phyloP scores from a whole-genome alignment of 2,329 filamentous ascomycete genomes.

The Fusarium pseudograminearum region DNA sequence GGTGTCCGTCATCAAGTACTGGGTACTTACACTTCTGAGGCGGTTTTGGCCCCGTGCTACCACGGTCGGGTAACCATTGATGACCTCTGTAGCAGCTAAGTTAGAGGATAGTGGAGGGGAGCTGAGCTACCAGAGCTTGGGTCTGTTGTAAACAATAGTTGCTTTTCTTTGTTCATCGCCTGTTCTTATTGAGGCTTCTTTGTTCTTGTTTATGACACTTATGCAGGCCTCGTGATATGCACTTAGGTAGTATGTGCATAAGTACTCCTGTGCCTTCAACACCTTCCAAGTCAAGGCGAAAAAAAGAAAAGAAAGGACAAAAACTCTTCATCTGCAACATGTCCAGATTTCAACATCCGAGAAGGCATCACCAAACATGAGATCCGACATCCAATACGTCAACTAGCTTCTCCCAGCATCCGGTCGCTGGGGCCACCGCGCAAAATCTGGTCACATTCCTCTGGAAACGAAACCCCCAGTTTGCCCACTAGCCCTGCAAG shows the following conservation, averaged over 20 bases:
- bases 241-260: neutral
- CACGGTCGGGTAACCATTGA: conserved; percentile 38
- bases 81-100: conserved; percentile 8
- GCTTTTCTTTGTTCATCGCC: conserved; percentile 22
- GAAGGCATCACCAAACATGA: conserved; percentile 13
- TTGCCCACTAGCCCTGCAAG: conserved; percentile 34
- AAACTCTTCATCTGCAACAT: neutral
- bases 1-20: conserved; percentile 30
- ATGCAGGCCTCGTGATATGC: neutral
- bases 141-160: conserved; percentile 1
- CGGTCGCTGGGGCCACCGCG: conserved; percentile 36
- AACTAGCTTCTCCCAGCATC: conserved; percentile 21
- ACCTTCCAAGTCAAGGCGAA: neutral
- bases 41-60: conserved; percentile 25
- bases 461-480: conserved; percentile 40
- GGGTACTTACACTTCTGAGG: conserved; percentile 24
- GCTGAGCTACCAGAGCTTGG: conserved; percentile 7
- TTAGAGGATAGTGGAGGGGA: neutral
- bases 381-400: conserved; percentile 22
- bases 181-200: neutral
- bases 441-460: conserved; percentile 46
- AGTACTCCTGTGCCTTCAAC: neutral
- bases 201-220: neutral
- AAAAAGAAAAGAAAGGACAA: neutral
- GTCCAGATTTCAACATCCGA: conserved; percentile 2